Evolutionary conservation across 2,329 filamentous ascomycete species (phyloP).

Genomic region (Graphilbum fragrans): DNA sequence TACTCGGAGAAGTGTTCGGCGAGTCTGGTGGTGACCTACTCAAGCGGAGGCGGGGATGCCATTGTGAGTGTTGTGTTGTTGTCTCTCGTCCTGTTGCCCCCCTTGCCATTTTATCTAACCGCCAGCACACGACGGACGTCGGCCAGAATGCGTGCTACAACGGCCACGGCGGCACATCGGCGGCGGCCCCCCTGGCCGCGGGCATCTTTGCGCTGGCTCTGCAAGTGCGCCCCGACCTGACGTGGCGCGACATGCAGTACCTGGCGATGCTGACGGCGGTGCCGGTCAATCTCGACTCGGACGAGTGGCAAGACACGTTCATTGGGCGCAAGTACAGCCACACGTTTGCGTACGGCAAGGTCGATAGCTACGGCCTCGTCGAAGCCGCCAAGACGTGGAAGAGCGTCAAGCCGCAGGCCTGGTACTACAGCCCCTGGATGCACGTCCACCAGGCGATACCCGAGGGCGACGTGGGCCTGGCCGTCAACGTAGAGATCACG

Average conservation of each 20-base stretch:
- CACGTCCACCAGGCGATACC: slow-evolving; percentile 80
- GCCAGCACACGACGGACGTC: slow-evolving; percentile 79
- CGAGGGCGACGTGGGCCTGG: slow-evolving; percentile 68
- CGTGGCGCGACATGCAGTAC: slow-evolving; percentile 92
- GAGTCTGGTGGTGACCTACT: slow-evolving; percentile 91
- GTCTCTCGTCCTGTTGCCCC: not conserved
- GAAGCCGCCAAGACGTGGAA: slow-evolving; percentile 77
- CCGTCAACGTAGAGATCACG: slow-evolving; percentile 72
- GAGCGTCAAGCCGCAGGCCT: slow-evolving; percentile 87
- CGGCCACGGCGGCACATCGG: slow-evolving; percentile 88
- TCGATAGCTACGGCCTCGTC: slow-evolving; percentile 78
- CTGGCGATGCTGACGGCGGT: slow-evolving; percentile 76
- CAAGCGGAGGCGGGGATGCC: slow-evolving; percentile 74
- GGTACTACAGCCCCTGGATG: slow-evolving; percentile 89
- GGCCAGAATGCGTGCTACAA: slow-evolving; percentile 68
- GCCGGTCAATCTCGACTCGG: slow-evolving; percentile 58
- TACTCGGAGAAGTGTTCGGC: slow-evolving; percentile 97
- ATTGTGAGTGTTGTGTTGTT: slow-evolving; percentile 61
- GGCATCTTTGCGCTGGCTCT: slow-evolving; percentile 86
- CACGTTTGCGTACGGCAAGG: slow-evolving; percentile 89
- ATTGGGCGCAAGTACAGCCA: slow-evolving; percentile 86
- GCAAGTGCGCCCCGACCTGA: slow-evolving; percentile 71
- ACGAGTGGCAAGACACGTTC: slow-evolving; percentile 70
- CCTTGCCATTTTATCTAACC: not conserved
- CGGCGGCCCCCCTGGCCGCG: slow-evolving; percentile 83